phyloP scores from a whole-genome alignment of 2,329 filamentous ascomycete genomes.

The Zopfia rhizophila region DNA sequence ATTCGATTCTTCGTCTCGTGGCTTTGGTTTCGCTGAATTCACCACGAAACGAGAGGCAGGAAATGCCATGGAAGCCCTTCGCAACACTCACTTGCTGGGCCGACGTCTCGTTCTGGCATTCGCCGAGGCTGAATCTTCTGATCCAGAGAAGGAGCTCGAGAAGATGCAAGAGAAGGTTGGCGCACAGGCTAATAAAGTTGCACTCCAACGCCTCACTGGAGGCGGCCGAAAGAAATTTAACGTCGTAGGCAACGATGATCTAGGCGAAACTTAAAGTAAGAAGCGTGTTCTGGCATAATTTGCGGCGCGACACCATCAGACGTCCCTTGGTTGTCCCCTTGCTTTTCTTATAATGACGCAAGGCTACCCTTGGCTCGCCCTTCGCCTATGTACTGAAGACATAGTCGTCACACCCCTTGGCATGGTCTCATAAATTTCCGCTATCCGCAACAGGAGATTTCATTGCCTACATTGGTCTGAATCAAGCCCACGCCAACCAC shows the following conservation, averaged over 20 bases:
- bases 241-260: slow-evolving; percentile 75
- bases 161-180: slow-evolving; percentile 98
- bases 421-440: slow-evolving; percentile 43
- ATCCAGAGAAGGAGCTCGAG: slow-evolving; percentile 94
- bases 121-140: slow-evolving; percentile 85
- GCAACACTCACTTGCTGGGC: slow-evolving; percentile 92
- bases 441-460: slow-evolving; percentile 40
- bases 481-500: slow-evolving; percentile 47
- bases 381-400: slow-evolving; percentile 41
- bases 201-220: slow-evolving; percentile 86
- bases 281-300: slow-evolving; percentile 42
- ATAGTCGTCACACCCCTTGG: slow-evolving; percentile 41
- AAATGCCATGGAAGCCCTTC: slow-evolving; percentile 89
- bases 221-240: slow-evolving; percentile 88
- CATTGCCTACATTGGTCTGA: slow-evolving; percentile 36
- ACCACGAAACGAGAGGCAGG: slow-evolving; percentile 88
- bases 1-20: slow-evolving; percentile 86
- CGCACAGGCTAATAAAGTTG: slow-evolving; percentile 88
- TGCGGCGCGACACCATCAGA: slow-evolving; percentile 41
- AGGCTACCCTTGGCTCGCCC: slow-evolving; percentile 34
- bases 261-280: slow-evolving; percentile 50
- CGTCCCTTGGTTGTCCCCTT: slow-evolving; percentile 44
- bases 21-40: slow-evolving; percentile 98
- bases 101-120: slow-evolving; percentile 91
- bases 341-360: slow-evolving; percentile 44